phyloP scores from a whole-genome alignment of 352 stramenopile genomes.

The Lagenidium sp. region DNA sequence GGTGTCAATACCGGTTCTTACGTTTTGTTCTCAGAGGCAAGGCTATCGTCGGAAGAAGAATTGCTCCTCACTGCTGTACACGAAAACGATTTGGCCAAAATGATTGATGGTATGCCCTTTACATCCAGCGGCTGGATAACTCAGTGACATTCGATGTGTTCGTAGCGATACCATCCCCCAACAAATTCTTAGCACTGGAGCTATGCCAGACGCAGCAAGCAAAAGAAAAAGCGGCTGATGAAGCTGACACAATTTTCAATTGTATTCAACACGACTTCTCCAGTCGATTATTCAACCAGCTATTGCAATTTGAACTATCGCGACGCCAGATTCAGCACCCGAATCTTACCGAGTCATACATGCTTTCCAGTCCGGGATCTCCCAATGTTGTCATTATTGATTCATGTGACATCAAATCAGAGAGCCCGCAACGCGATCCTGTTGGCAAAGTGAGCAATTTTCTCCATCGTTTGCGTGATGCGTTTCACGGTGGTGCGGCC shows the following conservation, averaged over 20 bases:
- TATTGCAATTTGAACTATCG: constrained; percentile 15
- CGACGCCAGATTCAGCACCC: background rate
- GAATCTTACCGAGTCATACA: constrained; percentile 10
- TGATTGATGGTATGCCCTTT: constrained; percentile 38
- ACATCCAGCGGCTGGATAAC: too few relatives aligned
- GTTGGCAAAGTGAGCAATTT: constrained; percentile 52
- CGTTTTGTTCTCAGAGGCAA: constrained; percentile 58
- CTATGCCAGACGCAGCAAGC: constrained; percentile 49
- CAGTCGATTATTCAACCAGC: constrained; percentile 16
- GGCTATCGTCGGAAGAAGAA: constrained; percentile 61
- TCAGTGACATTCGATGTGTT: background rate
- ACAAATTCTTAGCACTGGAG: constrained; percentile 60
- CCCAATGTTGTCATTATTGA: constrained; percentile 46
- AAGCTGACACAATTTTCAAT: constrained; percentile 30
- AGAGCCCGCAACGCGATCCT: constrained; percentile 23
- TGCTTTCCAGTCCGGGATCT: constrained; percentile 11
- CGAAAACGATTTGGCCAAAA: constrained; percentile 42
- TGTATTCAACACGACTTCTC: constrained; percentile 35
- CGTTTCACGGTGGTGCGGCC: constrained; percentile 40
- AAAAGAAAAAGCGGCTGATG: constrained; percentile 23
- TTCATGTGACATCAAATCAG: constrained; percentile 29
- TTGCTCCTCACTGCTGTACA: constrained; percentile 54
- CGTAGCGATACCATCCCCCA: constrained; percentile 48
- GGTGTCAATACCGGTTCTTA: constrained; percentile 57
- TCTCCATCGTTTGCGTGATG: constrained; percentile 45